Evolutionary conservation across 2,329 filamentous ascomycete species (phyloP).

Genomic region (Cordyceps sp.): DNA sequence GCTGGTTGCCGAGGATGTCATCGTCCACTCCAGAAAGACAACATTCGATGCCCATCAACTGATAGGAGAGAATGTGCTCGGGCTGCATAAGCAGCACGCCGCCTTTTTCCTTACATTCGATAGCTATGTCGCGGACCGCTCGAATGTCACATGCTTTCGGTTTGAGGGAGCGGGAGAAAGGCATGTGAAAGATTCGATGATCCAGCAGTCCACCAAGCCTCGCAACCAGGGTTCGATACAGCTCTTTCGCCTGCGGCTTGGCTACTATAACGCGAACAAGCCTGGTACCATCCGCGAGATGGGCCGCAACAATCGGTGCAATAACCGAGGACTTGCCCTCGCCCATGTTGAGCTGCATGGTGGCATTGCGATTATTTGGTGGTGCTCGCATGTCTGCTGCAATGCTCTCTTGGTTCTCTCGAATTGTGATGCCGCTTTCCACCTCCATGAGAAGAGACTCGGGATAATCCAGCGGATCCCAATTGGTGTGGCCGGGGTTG

Average conservation of each 20-base stretch:
- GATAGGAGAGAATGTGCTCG: constrained; percentile 44
- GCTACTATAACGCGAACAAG: constrained; percentile 38
- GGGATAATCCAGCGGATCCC: too few relatives aligned
- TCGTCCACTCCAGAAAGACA: background rate
- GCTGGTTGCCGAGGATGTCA: constrained; percentile 20
- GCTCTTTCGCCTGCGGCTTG: constrained; percentile 36
- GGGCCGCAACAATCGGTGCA: constrained; percentile 39
- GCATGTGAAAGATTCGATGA: background rate
- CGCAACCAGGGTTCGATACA: constrained; percentile 34
- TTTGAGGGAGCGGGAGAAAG: constrained; percentile 16
- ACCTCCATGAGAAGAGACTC: constrained; percentile 48
- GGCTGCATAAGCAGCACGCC: constrained; percentile 43
- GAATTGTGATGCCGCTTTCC: constrained; percentile 42
- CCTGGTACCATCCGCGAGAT: constrained; percentile 27
- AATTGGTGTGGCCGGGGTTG: too few relatives aligned
- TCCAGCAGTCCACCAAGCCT: constrained; percentile 37
- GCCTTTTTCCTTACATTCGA: constrained; percentile 25
- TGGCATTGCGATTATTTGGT: constrained; percentile 20
- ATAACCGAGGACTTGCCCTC: constrained; percentile 53
- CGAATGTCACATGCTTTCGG: constrained; percentile 13
- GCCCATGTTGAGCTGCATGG: constrained; percentile 54
- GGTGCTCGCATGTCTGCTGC: constrained; percentile 34
- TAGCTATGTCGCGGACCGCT: constrained; percentile 19
- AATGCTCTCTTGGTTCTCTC: constrained; percentile 38
- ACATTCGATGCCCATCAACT: constrained; percentile 31